Percentiles rank a stretch among this genome's conserved stretches.
Evolutionary conservation across 495 filamentous ascomycete genomes (phyloP).

Genomic region (Cercophora newfieldiana): DNA sequence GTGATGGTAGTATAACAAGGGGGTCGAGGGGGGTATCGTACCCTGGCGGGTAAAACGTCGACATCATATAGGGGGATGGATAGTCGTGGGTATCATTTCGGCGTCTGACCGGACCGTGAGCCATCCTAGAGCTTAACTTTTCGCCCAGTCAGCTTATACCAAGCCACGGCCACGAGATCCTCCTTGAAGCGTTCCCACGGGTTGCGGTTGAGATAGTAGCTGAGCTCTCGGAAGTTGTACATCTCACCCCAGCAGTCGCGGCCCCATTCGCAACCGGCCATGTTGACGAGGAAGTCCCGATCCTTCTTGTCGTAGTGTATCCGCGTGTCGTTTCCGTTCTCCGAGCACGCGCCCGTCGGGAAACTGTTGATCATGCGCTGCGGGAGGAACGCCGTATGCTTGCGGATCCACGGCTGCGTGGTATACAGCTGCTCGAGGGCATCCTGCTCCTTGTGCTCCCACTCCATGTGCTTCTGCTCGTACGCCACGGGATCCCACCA

Average conservation of each 20-base stretch:
- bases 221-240: constrained; percentile 85
- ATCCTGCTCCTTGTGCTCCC: constrained; percentile 98
- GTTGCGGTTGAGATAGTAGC: constrained; percentile 80
- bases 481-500: constrained; percentile 99
- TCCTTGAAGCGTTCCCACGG: constrained; percentile 73
- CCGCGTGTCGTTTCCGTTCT: constrained; percentile 67
- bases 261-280: constrained; percentile 96
- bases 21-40: background rate
- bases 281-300: constrained; percentile 95
- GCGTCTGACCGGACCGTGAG: constrained; percentile 2
- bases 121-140: constrained; percentile 49
- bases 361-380: constrained; percentile 95
- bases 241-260: constrained; percentile 98
- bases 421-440: constrained; percentile 89
- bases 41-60: background rate
- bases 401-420: constrained; percentile 89
- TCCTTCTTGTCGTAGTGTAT: constrained; percentile 87
- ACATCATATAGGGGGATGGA: background rate
- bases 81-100: constrained; percentile 21
- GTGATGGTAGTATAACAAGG: constrained; percentile 14
- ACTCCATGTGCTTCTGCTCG: constrained; percentile 98
- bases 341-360: constrained; percentile 80
- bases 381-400: constrained; percentile 82
- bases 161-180: constrained; percentile 52
- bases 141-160: constrained; percentile 56